Percentiles rank a stretch among this genome's conserved stretches.
Evolutionary conservation across 2,329 filamentous ascomycete species (phyloP).

Genomic region (Ophiosphaerella herpotricha): DNA sequence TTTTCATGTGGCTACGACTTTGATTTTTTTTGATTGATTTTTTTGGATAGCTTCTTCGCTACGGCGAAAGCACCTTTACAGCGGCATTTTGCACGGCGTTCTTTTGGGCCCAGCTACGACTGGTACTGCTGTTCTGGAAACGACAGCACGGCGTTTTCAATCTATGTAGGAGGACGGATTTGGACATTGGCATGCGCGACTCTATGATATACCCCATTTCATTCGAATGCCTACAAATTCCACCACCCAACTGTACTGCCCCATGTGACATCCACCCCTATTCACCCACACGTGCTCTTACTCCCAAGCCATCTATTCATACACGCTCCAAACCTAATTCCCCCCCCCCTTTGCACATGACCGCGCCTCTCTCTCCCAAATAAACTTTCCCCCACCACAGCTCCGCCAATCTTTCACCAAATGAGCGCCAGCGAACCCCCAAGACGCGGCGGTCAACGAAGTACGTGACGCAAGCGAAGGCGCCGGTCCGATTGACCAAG

Average conservation of each 20-base stretch:
- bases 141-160: conserved; percentile 25
- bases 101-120: conserved; percentile 8
- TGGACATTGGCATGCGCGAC: conserved; percentile 4
- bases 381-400: no score
- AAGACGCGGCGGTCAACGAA: no score
- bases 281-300: no score
- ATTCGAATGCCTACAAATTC: conserved; percentile 6
- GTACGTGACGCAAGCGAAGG: not conserved
- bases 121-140: conserved; percentile 17
- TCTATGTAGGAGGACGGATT: not conserved
- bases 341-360: no score
- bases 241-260: not conserved
- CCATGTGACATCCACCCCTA: no score
- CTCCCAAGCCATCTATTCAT: no score
- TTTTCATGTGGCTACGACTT: conserved; percentile 2
- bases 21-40: conserved; percentile 1
- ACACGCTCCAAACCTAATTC: no score
- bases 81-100: conserved; percentile 30
- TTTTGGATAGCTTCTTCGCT: conserved; percentile 4
- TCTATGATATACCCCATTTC: conserved; percentile 27
- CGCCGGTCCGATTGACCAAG: not conserved
- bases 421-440: no score
- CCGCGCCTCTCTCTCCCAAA: no score
- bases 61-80: conserved; percentile 17
- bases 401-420: no score